These are phyloP conservation scores for Racocetra persica DNA, from an alignment of 371 early-diverging fungal species.

Conservation along the genomic window DNA sequence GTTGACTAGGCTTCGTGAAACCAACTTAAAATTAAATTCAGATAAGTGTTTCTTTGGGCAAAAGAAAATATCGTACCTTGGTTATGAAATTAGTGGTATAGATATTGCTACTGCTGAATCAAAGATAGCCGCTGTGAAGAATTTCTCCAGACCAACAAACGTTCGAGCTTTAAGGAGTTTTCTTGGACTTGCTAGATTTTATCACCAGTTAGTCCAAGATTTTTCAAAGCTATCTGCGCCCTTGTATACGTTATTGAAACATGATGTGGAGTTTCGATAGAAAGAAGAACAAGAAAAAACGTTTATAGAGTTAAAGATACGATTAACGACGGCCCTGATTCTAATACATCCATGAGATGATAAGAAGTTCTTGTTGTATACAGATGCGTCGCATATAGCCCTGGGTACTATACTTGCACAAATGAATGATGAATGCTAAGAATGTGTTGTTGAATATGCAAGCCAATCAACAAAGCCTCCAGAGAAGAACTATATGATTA, in stretches of 20 bases:
- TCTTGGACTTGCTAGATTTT: conserved; percentile 53
- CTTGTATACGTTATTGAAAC: conserved; percentile 51
- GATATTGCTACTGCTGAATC: neutral
- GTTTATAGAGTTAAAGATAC: conserved; percentile 47
- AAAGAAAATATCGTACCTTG: neutral
- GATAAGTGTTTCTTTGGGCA: conserved; percentile 28
- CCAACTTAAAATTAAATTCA: neutral
- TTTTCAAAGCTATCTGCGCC: conserved; percentile 55
- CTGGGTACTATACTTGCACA: too few relatives aligned
- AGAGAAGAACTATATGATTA: too few relatives aligned
- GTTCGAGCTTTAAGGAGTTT: conserved; percentile 54
- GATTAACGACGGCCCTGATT: conserved; percentile 41
- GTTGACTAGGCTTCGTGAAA: neutral
- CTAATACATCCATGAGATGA: conserved; percentile 46
- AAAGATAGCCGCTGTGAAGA: conserved; percentile 31
- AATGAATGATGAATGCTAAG: too few relatives aligned
- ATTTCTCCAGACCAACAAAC: conserved; percentile 45
- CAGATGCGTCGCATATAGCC: conserved; percentile 53
- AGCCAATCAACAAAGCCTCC: too few relatives aligned
- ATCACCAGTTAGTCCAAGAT: conserved; percentile 51
- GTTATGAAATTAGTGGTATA: neutral
- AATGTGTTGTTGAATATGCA: too few relatives aligned
- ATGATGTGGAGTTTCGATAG: conserved; percentile 46
- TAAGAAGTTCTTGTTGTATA: conserved; percentile 44
- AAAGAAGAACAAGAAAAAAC: conserved; percentile 43